These are phyloP conservation scores for Psilocybe azurescens DNA, from an alignment of 768 basidiomycete genomes.

Conservation along the genomic window DNA sequence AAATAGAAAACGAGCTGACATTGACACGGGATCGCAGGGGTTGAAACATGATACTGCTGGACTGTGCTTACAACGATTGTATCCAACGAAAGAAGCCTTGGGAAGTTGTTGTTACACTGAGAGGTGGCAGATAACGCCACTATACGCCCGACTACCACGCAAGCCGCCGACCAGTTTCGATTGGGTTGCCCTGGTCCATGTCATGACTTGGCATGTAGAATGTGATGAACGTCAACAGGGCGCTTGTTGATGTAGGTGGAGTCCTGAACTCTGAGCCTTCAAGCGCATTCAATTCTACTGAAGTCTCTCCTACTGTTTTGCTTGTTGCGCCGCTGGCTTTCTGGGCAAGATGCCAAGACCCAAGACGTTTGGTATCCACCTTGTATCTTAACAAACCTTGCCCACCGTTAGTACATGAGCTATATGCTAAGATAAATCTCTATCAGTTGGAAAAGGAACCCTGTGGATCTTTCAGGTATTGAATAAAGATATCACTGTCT, in stretches of 20 bases:
- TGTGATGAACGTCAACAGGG: neutral
- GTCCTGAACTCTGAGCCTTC: neutral
- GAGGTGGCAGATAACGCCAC: neutral
- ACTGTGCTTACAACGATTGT: neutral
- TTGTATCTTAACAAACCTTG: no score
- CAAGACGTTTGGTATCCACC: no score
- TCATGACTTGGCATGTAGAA: neutral
- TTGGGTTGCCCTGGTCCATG: neutral
- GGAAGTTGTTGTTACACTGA: neutral
- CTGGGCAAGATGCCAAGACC: no score
- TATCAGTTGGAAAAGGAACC: no score
- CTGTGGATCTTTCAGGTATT: no score
- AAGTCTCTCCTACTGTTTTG: neutral
- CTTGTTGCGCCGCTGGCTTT: neutral
- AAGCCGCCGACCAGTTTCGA: neutral
- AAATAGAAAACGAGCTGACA: neutral
- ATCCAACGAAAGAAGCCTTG: neutral
- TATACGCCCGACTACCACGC: neutral
- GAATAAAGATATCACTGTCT: no score
- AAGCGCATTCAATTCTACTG: neutral
- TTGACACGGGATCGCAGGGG: neutral
- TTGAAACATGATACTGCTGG: neutral
- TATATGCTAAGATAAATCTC: no score
- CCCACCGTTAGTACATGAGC: no score
- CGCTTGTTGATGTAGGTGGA: no score